Conservation (phyloP, 495 filamentous ascomycete genomes). For the Aspergillus olivimuriae region DNA sequence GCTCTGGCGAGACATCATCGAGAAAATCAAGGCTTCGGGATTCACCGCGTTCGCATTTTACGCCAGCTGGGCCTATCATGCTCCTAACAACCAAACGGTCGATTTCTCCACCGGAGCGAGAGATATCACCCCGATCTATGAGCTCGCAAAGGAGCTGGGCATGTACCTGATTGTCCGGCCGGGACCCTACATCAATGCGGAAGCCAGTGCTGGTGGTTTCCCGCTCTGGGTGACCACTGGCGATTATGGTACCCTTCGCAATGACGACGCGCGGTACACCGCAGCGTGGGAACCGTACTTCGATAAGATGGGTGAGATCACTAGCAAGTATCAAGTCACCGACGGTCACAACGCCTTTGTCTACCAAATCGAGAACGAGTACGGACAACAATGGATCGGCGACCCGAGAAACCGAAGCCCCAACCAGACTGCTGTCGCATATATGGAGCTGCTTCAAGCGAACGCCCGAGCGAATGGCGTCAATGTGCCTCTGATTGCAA, state of each 20-base stretch:
- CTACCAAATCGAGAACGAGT: slow-evolving; percentile 59
- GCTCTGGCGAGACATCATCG: slow-evolving; percentile 53
- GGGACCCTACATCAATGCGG: slow-evolving; percentile 42
- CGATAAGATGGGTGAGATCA: slow-evolving; percentile 40
- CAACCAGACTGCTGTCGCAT: slow-evolving; percentile 42
- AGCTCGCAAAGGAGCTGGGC: slow-evolving; percentile 46
- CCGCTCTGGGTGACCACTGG: slow-evolving; percentile 57
- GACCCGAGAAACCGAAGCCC: slow-evolving; percentile 32
- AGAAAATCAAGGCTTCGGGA: slow-evolving; percentile 59
- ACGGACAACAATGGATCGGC: slow-evolving; percentile 49
- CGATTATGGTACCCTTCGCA: slow-evolving; percentile 50
- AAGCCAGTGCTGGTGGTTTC: slow-evolving; percentile 52
- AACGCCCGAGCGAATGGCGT: slow-evolving; percentile 48
- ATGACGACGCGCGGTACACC: slow-evolving; percentile 52
- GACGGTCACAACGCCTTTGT: slow-evolving; percentile 49
- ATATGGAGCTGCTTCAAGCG: slow-evolving; percentile 50
- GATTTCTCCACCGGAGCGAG: slow-evolving; percentile 53
- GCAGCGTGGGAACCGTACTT: slow-evolving; percentile 46
- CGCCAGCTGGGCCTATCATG: slow-evolving; percentile 53
- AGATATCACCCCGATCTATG: slow-evolving; percentile 46
- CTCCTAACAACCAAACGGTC: slow-evolving; percentile 40
- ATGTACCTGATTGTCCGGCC: slow-evolving; percentile 34
- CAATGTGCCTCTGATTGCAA: slow-evolving; percentile 45
- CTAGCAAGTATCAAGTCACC: slow-evolving; percentile 47
- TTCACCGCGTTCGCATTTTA: slow-evolving; percentile 52